These are phyloP conservation scores for Blastobotrys peoriensis DNA, from an alignment of 805 yeast genomes.

Conservation along the genomic window DNA sequence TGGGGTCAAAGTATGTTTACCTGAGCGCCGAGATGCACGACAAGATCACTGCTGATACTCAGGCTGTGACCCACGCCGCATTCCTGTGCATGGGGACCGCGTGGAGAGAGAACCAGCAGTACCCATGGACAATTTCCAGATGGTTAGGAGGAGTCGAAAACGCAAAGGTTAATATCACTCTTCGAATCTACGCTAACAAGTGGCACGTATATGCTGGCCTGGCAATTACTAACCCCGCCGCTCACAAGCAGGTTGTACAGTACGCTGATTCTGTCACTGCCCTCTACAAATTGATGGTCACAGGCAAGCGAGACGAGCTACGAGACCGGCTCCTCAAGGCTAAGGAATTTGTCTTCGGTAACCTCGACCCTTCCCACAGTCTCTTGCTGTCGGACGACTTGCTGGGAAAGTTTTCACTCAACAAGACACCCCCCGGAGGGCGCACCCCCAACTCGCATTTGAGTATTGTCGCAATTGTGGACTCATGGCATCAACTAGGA, in stretches of 20 bases:
- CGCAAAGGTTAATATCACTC: constrained; percentile 88
- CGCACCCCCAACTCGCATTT: constrained; percentile 78
- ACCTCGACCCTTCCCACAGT: constrained; percentile 45
- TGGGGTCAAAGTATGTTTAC: constrained; percentile 70
- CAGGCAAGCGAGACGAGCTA: constrained; percentile 55
- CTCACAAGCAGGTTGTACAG: constrained; percentile 85
- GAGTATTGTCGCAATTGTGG: constrained; percentile 84
- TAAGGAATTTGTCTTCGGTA: constrained; percentile 69
- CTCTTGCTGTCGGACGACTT: constrained; percentile 71
- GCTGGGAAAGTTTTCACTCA: constrained; percentile 71
- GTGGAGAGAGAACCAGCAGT: constrained; percentile 75
- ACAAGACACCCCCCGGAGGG: constrained; percentile 58
- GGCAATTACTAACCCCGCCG: constrained; percentile 92
- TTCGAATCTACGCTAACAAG: constrained; percentile 85
- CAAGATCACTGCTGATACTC: constrained; percentile 94
- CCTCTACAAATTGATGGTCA: constrained; percentile 75
- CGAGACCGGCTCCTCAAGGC: constrained; percentile 56
- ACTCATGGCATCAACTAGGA: constrained; percentile 80
- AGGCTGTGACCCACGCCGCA: constrained; percentile 97
- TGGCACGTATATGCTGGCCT: constrained; percentile 99
- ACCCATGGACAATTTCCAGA: constrained; percentile 81
- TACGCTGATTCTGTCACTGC: constrained; percentile 82
- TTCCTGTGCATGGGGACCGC: constrained; percentile 96
- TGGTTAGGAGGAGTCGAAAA: constrained; percentile 95
- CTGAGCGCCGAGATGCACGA: constrained; percentile 88